A percentile compares a stretch with the other conserved stretches of the same genome.
These are phyloP conservation scores for Sapria himalayana DNA, from an alignment of 345 rosid genomes.

Conservation along the genomic window DNA sequence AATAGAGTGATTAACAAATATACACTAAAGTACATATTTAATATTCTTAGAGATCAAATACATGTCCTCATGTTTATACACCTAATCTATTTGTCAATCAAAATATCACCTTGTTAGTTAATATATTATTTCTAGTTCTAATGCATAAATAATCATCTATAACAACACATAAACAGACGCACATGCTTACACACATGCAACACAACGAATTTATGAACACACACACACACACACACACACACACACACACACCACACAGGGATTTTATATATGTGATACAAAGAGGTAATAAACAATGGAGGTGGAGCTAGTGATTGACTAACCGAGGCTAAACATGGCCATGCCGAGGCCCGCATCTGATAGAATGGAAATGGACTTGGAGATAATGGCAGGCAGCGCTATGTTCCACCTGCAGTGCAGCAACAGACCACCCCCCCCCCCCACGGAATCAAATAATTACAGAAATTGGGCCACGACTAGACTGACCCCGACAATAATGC, in stretches of 20 bases:
- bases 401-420: conserved; percentile 67
- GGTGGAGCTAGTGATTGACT: conserved; percentile 14
- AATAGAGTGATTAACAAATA: too few relatives aligned
- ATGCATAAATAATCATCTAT: conserved; percentile 11
- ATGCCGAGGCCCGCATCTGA: conserved; percentile 99
- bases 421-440: conserved; percentile 1
- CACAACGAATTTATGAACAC: conserved; percentile 6
- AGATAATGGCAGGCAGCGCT: conserved; percentile 83
- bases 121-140: too few relatives aligned
- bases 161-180: conserved; percentile 5
- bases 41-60: too few relatives aligned
- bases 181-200: conserved; percentile 2
- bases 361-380: conserved; percentile 89
- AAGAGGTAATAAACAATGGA: background rate
- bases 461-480: conserved; percentile 6
- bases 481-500: background rate
- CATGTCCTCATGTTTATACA: too few relatives aligned
- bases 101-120: too few relatives aligned
- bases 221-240: conserved; percentile 1
- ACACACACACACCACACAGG: conserved; percentile 4
- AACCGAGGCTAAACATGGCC: conserved; percentile 99
- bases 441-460: background rate
- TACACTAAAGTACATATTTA: too few relatives aligned
- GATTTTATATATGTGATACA: conserved; percentile 2
- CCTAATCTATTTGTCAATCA: too few relatives aligned